Evolutionary conservation across 257 asterid species (phyloP), one percentile per base, ranked within the genome.

Genomic region (Rehmannia glutinosa): DNA sequence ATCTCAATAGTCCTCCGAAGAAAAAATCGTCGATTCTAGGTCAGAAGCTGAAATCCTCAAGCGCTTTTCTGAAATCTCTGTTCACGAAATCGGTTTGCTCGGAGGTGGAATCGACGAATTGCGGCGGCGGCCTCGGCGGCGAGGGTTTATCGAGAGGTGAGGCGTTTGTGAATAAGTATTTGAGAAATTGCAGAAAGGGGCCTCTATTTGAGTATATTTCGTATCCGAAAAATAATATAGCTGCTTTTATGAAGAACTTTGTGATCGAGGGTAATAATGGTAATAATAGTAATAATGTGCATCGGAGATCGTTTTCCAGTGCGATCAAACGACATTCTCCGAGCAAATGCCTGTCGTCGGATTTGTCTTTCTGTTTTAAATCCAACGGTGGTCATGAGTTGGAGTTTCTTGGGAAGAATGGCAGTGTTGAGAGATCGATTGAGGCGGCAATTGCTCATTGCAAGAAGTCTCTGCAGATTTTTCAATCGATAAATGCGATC

Each of bases 381-480:
- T 82, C 92, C 12, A 79, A 68, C 50, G 76, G 74, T 20, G 49
- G 63, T 63, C 67, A 79, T 49, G 90, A 86, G 64, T 45, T 77
- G 21, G 66, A 82, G 4, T 45, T 70, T 45, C 70, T 73, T 3
- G 73, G 79, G 75, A 81, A 90, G 59, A 82, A 85, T 60, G 72
- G 89, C 76, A 81, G 85, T 69, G 87, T 80, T 68, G 96, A 87
- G 57, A 63, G 68, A 9, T 83, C 89, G 3, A 79, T 90, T 42
- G 84, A 87, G 51, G 92, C 88, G 7, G 97, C 96, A 17, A 87
- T 90, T 76, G 94, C 86, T 42, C 88, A 90, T 69, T 90, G 97
- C 80, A 90, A 87, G 81, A 85, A 75, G 55, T 82, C 92, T 69
- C 80, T 79, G 65, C 75, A 77, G 72, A 54, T 10, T 55, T 61